phyloP scores from a whole-genome alignment of 78 protist genomes.

The Ministeria vibrans region DNA sequence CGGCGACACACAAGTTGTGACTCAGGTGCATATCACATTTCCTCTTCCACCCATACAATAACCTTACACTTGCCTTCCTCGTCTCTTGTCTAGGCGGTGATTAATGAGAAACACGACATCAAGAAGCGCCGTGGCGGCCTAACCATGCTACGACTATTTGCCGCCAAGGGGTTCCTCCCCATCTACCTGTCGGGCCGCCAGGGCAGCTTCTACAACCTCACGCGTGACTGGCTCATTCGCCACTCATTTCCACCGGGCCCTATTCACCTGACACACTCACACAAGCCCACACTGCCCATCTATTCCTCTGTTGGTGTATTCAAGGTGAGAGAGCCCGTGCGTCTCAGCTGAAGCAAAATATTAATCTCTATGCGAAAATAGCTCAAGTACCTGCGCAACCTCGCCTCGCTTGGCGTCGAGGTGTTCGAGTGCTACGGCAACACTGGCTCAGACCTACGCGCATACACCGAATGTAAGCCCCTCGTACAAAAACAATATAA shows the following conservation, averaged over 20 bases:
- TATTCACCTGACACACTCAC: background rate
- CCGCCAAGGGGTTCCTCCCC: constrained; percentile 12
- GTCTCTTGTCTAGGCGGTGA: no score
- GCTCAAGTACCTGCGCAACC: background rate
- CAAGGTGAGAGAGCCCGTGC: no score
- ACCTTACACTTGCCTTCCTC: no score
- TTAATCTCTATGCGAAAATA: no score
- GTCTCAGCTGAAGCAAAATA: no score
- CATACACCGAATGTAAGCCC: no score
- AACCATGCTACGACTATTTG: background rate
- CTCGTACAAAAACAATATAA: no score
- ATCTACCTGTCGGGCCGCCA: constrained; percentile 9
- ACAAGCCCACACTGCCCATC: constrained; percentile 2
- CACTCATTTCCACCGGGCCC: constrained; percentile 11
- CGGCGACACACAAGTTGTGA: constrained; percentile 8
- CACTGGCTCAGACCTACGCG: no score
- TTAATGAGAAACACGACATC: no score
- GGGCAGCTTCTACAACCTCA: constrained; percentile 14
- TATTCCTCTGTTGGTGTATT: background rate
- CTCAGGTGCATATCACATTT: no score
- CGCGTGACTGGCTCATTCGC: background rate
- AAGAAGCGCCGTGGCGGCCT: constrained; percentile 1
- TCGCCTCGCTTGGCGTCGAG: background rate
- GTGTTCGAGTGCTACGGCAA: constrained; percentile 8
- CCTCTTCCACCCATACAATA: background rate